A percentile compares a stretch with the other conserved stretches of the same genome.
These are phyloP conservation scores for Casuarina cunninghamiana DNA, from an alignment of 306 rosid genomes.

Conservation along the genomic window DNA sequence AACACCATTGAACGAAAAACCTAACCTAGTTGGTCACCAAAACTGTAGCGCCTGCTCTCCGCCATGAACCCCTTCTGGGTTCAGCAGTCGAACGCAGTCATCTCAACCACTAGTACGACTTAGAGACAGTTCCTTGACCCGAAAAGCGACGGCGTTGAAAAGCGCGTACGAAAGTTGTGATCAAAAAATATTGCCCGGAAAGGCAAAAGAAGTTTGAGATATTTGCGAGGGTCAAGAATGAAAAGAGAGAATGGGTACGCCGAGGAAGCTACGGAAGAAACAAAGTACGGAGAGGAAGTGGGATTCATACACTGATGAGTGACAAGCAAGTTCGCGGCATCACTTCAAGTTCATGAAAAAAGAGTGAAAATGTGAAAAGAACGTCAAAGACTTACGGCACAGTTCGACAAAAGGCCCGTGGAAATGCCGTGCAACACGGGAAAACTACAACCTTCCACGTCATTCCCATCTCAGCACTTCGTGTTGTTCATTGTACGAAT, in stretches of 20 bases:
- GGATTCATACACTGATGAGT: background rate
- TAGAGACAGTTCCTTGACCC: background rate
- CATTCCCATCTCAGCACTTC: too few relatives aligned
- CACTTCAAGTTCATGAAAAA: background rate
- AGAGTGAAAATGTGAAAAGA: background rate
- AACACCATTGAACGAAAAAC: background rate
- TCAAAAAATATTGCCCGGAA: background rate
- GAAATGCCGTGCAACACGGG: too few relatives aligned
- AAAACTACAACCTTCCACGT: background rate
- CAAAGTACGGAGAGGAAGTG: constrained; percentile 7
- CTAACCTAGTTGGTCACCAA: constrained; percentile 42
- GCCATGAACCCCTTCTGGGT: constrained; percentile 36
- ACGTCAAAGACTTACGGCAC: background rate
- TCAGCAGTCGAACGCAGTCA: background rate
- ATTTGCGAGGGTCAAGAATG: background rate
- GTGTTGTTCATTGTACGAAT: too few relatives aligned
- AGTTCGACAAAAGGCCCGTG: background rate
- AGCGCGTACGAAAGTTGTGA: background rate
- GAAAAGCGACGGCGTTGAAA: background rate
- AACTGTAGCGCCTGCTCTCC: constrained; percentile 38
- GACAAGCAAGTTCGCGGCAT: background rate
- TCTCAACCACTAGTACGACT: background rate
- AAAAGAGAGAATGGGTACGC: background rate
- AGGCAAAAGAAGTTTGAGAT: background rate
- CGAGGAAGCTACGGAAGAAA: constrained; percentile 30